Percentiles rank a stretch among this genome's conserved stretches.
phyloP scores from a whole-genome alignment of 352 stramenopile genomes.

The Pythium scleroteichum region DNA sequence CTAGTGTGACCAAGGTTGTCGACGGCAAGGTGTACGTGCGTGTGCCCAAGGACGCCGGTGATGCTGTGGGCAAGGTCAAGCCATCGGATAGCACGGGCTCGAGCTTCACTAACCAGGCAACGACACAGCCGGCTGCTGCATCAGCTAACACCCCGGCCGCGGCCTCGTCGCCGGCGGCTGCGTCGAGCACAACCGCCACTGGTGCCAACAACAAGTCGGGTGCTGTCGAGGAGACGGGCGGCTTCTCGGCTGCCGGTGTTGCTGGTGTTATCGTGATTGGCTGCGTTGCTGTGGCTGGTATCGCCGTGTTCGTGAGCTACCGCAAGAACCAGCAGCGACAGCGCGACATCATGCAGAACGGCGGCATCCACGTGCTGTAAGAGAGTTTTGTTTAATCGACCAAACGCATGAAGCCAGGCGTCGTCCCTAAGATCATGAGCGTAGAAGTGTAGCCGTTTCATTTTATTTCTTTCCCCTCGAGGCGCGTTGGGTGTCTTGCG shows the following conservation, averaged over 20 bases:
- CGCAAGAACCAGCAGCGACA: conserved; percentile 77
- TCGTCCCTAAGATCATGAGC: background rate
- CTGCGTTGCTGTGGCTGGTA: conserved; percentile 47
- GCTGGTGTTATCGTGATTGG: conserved; percentile 60
- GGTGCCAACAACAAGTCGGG: conserved; percentile 45
- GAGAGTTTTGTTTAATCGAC: background rate
- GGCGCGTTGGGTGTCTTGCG: conserved; percentile 3
- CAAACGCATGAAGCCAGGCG: background rate
- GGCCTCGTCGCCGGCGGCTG: background rate
- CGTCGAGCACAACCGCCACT: conserved; percentile 20
- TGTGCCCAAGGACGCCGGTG: conserved; percentile 8
- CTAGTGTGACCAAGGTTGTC: conserved; percentile 21
- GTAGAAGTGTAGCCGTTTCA: conserved; percentile 7
- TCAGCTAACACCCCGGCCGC: background rate
- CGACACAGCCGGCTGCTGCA: background rate
- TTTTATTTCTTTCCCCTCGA: conserved; percentile 13
- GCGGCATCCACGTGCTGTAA: conserved; percentile 43
- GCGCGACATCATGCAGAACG: conserved; percentile 77
- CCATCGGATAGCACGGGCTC: conserved; percentile 19
- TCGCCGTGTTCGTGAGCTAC: conserved; percentile 69
- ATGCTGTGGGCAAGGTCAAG: conserved; percentile 22
- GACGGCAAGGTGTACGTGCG: conserved; percentile 21
- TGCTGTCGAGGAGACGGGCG: background rate
- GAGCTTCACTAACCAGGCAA: conserved; percentile 19
- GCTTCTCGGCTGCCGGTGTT: conserved; percentile 56